Evolutionary conservation across 2,329 filamentous ascomycete genomes (phyloP), one percentile per base, ranked within the genome.

Genomic region (Claviceps monticola): DNA sequence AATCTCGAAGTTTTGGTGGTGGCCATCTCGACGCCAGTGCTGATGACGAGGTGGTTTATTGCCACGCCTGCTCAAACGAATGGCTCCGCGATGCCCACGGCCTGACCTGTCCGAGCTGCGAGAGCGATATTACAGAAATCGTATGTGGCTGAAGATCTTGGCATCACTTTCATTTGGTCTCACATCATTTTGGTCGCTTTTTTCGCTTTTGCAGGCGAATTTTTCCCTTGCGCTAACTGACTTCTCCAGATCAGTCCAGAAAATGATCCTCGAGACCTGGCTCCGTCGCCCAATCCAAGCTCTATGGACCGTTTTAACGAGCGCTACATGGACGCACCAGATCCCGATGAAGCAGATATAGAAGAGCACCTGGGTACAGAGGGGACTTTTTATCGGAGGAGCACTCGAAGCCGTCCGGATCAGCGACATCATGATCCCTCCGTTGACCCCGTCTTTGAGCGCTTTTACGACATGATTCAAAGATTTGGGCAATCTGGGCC

Each of bases 51-150:
- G 79, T 91, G 57, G 83, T 96, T 51, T 94, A 78, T 66, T 98
- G 93, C 68, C 88, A 97, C 68, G 71, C 76, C 54, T 97, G 93
- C 70, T 66, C 76, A 50, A 71, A 85, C 56, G 84, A 95, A 65
- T 97, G 89, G 88, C 87, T 84, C 61, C 74, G 80, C 54, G 79
- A 87, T 54, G 77, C 85, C 56, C 74, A 77, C 57, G 82, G 70
- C 26, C 69, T 95, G 56, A 71, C 70, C 16, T 98, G 93, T 63
- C 88, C 89, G 16, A 67, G 71, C n/a, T 98, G 93, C 64, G 64
- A 75, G 4, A 81, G 82, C 39, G 88, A 95, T 19, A 83, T 88
- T 58, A 88, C 82, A 16, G 90, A 98, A 70, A 88, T 97, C 60
- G 90, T 95, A 73, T 62, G 84, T 74, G 38, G 9, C 26, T 5